Evolutionary conservation across 1,284 basidiomycete genomes (phyloP), one percentile per base, ranked within the genome.

Genomic region (Tilletiopsis washingtonensis): DNA sequence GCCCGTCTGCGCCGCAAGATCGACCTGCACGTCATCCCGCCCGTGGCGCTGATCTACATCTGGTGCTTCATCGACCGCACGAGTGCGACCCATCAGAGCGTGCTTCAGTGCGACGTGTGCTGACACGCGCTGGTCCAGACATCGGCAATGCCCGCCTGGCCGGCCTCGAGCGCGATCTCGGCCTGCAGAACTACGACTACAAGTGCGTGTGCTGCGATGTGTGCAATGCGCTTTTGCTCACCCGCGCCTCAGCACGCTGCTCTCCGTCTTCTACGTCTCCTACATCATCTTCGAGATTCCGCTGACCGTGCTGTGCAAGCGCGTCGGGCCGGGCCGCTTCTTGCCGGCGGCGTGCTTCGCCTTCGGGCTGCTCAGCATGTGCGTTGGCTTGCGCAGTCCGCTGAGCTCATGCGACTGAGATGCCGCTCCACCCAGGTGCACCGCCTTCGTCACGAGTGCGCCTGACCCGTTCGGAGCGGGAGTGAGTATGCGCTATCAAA

Each of bases 61-160:
- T 42, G 27, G 19, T 49, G 44, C 36, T 57, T 52, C 23, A 47
- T 53, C 40, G 47, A 59, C 44, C 38, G 56, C 5, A 49, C 56
- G 23, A 59, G n/a, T n/a, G n/a, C n/a, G n/a, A n/a, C n/a, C n/a
- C n/a, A n/a, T n/a, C n/a, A n/a, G n/a, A n/a, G n/a, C n/a, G n/a
- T n/a, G 7, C 29, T 34, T 34, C 29, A 9, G 9, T n/a, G 7
- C n/a, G 9, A n/a, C 29, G 9, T 34, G 7, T 34, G n/a, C n/a
- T n/a, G n/a, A 7, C n/a, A 7, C 29, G 9, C 29, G 7, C n/a
- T 34, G 9, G n/a, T n/a, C n/a, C n/a, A n/a, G n/a, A 67, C 51
- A 61, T 69, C 20, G 72, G 69, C 23, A 67, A 67, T 40, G 63
- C 64, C 2, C 51, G 62, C 7, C 51, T 67, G 19, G 64, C 64